Percentiles rank a stretch among this genome's conserved stretches.
phyloP scores from a whole-genome alignment of 352 stramenopile genomes.

The Phytophthora boehmeriae region DNA sequence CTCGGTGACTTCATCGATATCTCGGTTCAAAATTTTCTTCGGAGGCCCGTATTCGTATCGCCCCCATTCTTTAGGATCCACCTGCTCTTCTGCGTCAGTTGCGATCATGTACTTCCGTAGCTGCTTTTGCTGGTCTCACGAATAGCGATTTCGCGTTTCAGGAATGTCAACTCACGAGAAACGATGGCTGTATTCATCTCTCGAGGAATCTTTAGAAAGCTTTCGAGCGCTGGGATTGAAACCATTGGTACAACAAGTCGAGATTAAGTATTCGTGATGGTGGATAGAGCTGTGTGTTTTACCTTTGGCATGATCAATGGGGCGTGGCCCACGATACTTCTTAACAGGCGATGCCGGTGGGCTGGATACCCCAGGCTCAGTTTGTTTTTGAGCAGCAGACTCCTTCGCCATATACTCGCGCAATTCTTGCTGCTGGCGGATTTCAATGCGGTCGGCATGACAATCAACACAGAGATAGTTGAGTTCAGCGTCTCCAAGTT shows the following conservation, averaged over 20 bases:
- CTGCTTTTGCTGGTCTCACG: slow-evolving; percentile 64
- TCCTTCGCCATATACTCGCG: slow-evolving; percentile 34
- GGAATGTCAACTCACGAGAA: slow-evolving; percentile 55
- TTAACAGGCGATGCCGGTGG: slow-evolving; percentile 11
- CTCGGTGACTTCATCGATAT: slow-evolving; percentile 58
- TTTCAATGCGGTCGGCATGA: slow-evolving; percentile 56
- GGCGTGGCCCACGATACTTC: slow-evolving; percentile 44
- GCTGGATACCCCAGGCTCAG: neutral
- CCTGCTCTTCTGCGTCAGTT: slow-evolving; percentile 56
- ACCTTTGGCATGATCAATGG: slow-evolving; percentile 64
- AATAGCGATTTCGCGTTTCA: slow-evolving; percentile 61
- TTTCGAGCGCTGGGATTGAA: slow-evolving; percentile 38
- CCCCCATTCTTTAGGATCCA: slow-evolving; percentile 69
- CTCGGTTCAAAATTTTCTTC: slow-evolving; percentile 43
- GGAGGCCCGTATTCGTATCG: slow-evolving; percentile 59
- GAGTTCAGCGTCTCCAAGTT: slow-evolving; percentile 62
- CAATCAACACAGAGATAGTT: slow-evolving; percentile 73
- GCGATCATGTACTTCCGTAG: slow-evolving; percentile 77
- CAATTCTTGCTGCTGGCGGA: slow-evolving; percentile 47
- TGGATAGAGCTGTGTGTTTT: neutral
- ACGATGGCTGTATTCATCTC: slow-evolving; percentile 49
- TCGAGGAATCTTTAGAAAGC: slow-evolving; percentile 48
- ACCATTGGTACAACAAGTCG: neutral
- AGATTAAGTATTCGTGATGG: neutral
- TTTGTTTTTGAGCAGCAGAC: neutral